These are phyloP conservation scores for Lathyrus oleraceus DNA, from an alignment of 306 rosid species.

Conservation along the genomic window DNA sequence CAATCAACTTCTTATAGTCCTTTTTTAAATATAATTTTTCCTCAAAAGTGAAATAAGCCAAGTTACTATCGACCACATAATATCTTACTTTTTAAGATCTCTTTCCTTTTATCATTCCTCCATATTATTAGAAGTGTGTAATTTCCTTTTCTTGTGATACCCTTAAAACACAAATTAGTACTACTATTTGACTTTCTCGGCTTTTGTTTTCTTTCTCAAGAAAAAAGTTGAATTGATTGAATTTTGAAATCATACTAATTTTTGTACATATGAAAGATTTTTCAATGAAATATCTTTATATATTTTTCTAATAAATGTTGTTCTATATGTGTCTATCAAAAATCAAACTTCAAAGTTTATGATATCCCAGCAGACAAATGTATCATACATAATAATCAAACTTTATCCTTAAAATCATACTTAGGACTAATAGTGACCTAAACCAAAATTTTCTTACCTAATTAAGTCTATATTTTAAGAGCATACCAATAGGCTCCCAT, in stretches of 20 bases:
- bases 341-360: neutral
- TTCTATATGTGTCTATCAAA: neutral
- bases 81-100: neutral
- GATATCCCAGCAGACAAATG: no score
- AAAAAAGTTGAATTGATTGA: neutral
- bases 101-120: neutral
- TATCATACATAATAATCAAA: no score
- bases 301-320: neutral
- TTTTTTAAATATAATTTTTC: neutral
- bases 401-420: neutral
- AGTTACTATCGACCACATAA: neutral
- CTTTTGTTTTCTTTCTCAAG: neutral
- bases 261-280: neutral
- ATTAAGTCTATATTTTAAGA: neutral
- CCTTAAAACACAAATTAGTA: neutral
- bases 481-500: neutral
- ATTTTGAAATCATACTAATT: neutral
- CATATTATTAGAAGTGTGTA: neutral
- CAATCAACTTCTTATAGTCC: neutral
- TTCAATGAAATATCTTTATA: neutral
- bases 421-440: neutral
- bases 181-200: neutral
- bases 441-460: conserved; percentile 1
- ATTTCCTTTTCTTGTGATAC: neutral
- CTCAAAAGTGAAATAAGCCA: neutral